Evolutionary conservation across 2,329 filamentous ascomycete genomes (phyloP), one percentile per base, ranked within the genome.

Genomic region (Pezicula neosporulosa): DNA sequence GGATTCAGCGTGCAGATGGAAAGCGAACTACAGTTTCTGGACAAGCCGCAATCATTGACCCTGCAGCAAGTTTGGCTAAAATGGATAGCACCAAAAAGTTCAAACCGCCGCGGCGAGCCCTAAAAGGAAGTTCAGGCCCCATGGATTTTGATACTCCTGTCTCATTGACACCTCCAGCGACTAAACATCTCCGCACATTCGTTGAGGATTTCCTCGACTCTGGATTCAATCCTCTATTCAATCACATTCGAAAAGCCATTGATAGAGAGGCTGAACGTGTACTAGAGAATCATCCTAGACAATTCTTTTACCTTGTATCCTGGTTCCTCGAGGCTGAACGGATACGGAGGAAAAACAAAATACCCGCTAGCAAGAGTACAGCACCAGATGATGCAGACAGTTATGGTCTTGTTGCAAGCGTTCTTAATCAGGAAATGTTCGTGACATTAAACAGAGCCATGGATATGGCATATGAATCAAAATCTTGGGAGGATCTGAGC

Each of bases 121-220:
- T 74, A 55, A 86, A 79, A 60, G 82, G 84, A 58, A 77, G 85
- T 35, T 77, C 81, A 61, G 79, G 85, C 47, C 78, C 81, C 28
- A 82, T 86, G 59, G 90, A 96, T 52, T 89, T 97, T 53, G 90
- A 91, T 49, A 81, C 83, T 9, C 82, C 83, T 0, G 81, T 86
- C 1, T 75, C 84, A 33, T 76, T 99, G 13, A 90, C 87, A 16
- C 71, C 81, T 2, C 77, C 81, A 18, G 90, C 92, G n/a, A 85
- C 82, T n/a, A 80, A 82, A 39, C 85, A 91, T 57, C 77, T 99
- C 8, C 83, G 87, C 46, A 76, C 75, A 0, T 99, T 99, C 64
- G 89, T 96, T 1, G 87, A 93, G 60, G 92, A 97, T 43, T 97
- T 99, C 61, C 74, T 99, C 3, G 93, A 99, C 67, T 91, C 93